Conservation (phyloP, 2,329 filamentous ascomycete species). For the Allantophomopsis cytisporea region DNA sequence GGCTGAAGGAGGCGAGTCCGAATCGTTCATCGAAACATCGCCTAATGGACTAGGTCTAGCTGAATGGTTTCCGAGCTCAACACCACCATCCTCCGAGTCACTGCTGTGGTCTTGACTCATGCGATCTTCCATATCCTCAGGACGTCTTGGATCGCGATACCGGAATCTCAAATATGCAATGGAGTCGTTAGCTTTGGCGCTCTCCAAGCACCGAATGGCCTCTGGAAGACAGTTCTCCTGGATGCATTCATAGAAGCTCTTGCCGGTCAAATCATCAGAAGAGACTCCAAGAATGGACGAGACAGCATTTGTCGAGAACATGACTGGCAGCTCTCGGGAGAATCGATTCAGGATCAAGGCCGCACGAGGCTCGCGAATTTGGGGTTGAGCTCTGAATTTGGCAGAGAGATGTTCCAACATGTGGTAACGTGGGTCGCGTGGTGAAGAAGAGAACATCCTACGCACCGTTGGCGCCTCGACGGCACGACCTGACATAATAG, state of each 20-base stretch:
- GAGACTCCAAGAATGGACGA: constrained; percentile 61
- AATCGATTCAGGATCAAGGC: constrained; percentile 80
- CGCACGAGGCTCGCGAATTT: constrained; percentile 64
- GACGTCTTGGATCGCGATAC: constrained; percentile 60
- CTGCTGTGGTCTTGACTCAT: constrained; percentile 24
- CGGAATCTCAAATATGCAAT: constrained; percentile 82
- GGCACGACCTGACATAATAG: constrained; percentile 31
- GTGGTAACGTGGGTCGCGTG: constrained; percentile 73
- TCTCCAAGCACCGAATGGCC: constrained; percentile 67
- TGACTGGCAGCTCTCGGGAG: constrained; percentile 67
- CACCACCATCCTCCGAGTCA: constrained; percentile 31
- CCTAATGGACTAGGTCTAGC: too few relatives aligned
- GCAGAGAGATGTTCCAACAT: constrained; percentile 78
- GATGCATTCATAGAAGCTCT: constrained; percentile 82
- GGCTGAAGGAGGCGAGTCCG: too few relatives aligned
- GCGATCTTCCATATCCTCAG: constrained; percentile 31
- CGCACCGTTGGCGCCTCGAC: constrained; percentile 66
- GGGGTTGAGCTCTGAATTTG: constrained; percentile 57
- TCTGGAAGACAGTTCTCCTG: constrained; percentile 64
- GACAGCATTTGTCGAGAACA: constrained; percentile 75
- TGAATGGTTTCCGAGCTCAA: constrained; percentile 22
- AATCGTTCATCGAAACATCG: too few relatives aligned
- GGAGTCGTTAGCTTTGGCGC: constrained; percentile 80
- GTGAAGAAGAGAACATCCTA: constrained; percentile 68
- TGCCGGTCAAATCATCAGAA: constrained; percentile 55